A percentile compares a stretch with the other conserved stretches of the same genome.
Evolutionary conservation across 2,329 filamentous ascomycete species (phyloP).

Genomic region (Aureobasidium lini): DNA sequence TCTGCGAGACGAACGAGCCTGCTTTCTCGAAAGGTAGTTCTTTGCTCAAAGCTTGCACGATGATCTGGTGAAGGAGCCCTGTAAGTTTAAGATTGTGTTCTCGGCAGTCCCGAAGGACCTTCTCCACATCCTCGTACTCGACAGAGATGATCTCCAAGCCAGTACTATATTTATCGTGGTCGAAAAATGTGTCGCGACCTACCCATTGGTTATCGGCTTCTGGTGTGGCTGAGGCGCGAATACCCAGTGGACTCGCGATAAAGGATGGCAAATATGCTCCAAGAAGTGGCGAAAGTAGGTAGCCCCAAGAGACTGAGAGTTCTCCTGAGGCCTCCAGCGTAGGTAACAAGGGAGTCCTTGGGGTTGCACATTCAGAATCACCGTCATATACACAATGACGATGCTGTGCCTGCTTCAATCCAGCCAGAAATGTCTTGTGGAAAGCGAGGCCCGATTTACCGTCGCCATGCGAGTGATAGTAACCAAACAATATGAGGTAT

Average conservation of each 20-base stretch:
- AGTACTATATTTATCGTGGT: conserved; percentile 23
- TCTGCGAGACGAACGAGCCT: conserved; percentile 32
- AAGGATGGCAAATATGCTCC: conserved; percentile 31
- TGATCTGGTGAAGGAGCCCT: conserved; percentile 33
- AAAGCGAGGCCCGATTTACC: conserved; percentile 37
- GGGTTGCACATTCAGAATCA: conserved; percentile 14
- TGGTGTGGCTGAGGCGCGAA: conserved; percentile 24
- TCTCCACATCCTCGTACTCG: conserved; percentile 21
- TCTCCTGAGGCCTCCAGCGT: conserved; percentile 34
- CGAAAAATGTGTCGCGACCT: conserved; percentile 24
- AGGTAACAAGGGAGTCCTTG: conserved; percentile 22
- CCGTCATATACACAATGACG: background rate
- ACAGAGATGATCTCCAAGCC: conserved; percentile 29
- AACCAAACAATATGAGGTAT: conserved; percentile 34
- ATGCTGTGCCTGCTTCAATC: conserved; percentile 14
- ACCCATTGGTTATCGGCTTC: conserved; percentile 29
- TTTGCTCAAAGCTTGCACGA: conserved; percentile 29
- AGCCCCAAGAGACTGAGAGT: conserved; percentile 39
- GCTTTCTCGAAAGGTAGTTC: conserved; percentile 14
- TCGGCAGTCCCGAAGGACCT: conserved; percentile 26
- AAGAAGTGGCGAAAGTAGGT: conserved; percentile 35
- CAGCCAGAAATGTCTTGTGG: conserved; percentile 34
- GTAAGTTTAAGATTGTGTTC: conserved; percentile 35
- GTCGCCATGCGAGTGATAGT: conserved; percentile 39
- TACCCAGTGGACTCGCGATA: conserved; percentile 27